Conservation (phyloP, 202 grass and related monocot genomes). For the Schoenoplectus tabernaemontani region DNA sequence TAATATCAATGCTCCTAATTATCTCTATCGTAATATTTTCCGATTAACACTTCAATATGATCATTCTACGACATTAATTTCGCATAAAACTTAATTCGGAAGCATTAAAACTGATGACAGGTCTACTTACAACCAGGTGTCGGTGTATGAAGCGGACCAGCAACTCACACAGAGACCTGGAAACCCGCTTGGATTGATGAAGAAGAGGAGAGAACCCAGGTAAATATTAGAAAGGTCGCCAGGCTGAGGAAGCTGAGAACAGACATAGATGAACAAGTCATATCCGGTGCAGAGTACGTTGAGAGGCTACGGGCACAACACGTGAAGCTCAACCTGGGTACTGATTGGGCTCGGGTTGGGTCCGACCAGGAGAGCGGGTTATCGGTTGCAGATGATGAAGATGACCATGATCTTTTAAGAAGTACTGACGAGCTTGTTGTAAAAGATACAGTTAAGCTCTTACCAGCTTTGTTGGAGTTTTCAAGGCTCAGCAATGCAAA, state of each 20-base stretch:
- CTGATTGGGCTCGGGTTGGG: constrained; percentile 36
- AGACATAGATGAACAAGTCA: constrained; percentile 41
- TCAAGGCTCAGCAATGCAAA: constrained; percentile 71
- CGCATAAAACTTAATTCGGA: too few species aligned
- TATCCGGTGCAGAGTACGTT: constrained; percentile 64
- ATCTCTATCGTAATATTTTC: too few species aligned
- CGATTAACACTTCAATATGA: too few species aligned
- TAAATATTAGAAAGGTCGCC: constrained; percentile 46
- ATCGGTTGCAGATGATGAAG: constrained; percentile 25
- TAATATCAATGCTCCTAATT: too few species aligned
- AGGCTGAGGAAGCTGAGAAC: constrained; percentile 76
- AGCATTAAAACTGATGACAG: too few species aligned
- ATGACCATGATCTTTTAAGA: constrained; percentile 27
- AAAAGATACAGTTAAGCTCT: constrained; percentile 37
- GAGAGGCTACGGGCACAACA: constrained; percentile 47
- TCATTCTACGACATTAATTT: too few species aligned
- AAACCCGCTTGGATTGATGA: constrained; percentile 72
- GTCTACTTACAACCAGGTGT: constrained; percentile 28
- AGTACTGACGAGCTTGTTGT: constrained; percentile 42
- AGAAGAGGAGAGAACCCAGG: constrained; percentile 47
- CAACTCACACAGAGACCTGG: not conserved
- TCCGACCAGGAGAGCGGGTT: constrained; percentile 27
- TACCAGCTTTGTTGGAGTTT: constrained; percentile 61
- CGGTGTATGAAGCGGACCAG: constrained; percentile 42
- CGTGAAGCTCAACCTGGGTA: constrained; percentile 53